Conservation (phyloP, 495 filamentous ascomycete genomes). For the Trichocladium uniseriatum region DNA sequence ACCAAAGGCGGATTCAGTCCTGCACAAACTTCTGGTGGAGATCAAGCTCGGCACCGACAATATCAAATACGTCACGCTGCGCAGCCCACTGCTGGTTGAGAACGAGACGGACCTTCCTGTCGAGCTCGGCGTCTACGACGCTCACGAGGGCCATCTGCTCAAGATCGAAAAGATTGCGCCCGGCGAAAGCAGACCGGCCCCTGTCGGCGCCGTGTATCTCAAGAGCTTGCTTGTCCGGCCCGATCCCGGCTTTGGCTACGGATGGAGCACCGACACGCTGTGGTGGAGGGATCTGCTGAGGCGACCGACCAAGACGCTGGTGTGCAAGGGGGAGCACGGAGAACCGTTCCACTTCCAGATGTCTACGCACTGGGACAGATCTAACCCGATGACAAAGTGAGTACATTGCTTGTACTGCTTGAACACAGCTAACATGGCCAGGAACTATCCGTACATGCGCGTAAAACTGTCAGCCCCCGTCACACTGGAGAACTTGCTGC, state of each 20-base stretch:
- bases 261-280: constrained; percentile 80
- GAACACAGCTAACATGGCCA: constrained; percentile 24
- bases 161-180: constrained; percentile 98
- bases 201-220: constrained; percentile 83
- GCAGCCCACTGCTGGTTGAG: constrained; percentile 91
- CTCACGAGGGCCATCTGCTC: constrained; percentile 77
- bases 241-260: constrained; percentile 93
- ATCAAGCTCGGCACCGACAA: constrained; percentile 85
- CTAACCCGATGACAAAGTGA: constrained; percentile 66
- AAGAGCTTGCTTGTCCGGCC: constrained; percentile 87
- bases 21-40: constrained; percentile 86
- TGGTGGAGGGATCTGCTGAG: constrained; percentile 89
- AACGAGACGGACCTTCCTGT: constrained; percentile 96
- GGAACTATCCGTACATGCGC: constrained; percentile 88
- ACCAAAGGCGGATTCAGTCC: constrained; percentile 62
- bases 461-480: constrained; percentile 83
- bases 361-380: constrained; percentile 70
- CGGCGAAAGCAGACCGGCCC: constrained; percentile 81
- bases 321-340: constrained; percentile 73
- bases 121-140: constrained; percentile 87
- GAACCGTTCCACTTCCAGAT: constrained; percentile 96
- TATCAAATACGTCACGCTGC: constrained; percentile 94
- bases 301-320: constrained; percentile 71
- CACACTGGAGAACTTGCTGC: constrained; percentile 87
- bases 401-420: not conserved